Conservation (phyloP, 177 flowering plant genomes). For the Vitis hybrid region DNA sequence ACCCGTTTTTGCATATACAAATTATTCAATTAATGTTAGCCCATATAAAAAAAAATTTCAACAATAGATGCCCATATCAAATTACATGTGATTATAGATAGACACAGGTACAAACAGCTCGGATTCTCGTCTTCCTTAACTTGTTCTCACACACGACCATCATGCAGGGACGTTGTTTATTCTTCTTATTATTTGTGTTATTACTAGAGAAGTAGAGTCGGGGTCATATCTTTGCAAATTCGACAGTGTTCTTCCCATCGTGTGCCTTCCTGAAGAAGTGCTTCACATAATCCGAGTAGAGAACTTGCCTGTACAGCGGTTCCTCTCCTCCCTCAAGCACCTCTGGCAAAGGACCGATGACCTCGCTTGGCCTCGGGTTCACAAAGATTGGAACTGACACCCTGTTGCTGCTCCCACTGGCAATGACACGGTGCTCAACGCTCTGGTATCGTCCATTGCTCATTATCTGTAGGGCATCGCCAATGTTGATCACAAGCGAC, state of each 20-base stretch:
- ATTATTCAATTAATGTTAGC: too few relatives aligned
- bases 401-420: slow-evolving; percentile 32
- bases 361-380: slow-evolving; percentile 26
- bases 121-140: too few relatives aligned
- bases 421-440: slow-evolving; percentile 36
- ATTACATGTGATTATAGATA: too few relatives aligned
- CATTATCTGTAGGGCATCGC: slow-evolving; percentile 39
- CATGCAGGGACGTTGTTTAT: neutral
- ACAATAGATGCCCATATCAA: too few relatives aligned
- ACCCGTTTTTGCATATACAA: too few relatives aligned
- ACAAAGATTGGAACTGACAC: slow-evolving; percentile 36
- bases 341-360: slow-evolving; percentile 31
- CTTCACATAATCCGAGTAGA: slow-evolving; percentile 33
- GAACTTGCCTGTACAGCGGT: slow-evolving; percentile 29
- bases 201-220: neutral
- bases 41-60: too few relatives aligned
- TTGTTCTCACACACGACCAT: neutral
- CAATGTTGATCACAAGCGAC: slow-evolving; percentile 42
- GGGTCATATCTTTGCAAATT: slow-evolving; percentile 25
- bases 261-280: slow-evolving; percentile 41
- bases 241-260: slow-evolving; percentile 41
- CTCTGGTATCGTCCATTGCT: slow-evolving; percentile 45
- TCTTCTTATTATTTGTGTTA: neutral
- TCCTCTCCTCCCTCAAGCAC: slow-evolving; percentile 26
- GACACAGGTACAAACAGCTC: too few relatives aligned